Percentiles rank a stretch among this genome's conserved stretches.
phyloP scores from a whole-genome alignment of 306 rosid genomes.

The Rosa multiflora region DNA sequence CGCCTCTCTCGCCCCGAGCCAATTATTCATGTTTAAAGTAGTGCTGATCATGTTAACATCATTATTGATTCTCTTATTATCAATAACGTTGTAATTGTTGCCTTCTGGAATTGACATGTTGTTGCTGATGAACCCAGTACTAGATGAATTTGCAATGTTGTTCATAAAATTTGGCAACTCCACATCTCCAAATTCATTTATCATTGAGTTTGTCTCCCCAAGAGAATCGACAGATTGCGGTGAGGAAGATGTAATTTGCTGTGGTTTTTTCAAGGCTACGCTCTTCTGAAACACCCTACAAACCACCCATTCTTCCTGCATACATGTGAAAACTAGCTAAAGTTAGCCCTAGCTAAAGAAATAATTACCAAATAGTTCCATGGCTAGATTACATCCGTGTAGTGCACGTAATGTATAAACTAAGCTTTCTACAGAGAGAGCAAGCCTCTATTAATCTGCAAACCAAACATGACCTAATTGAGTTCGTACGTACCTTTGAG shows the following conservation, averaged over 20 bases:
- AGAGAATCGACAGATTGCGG: constrained; percentile 57
- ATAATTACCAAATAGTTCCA: neutral
- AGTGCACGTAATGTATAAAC: neutral
- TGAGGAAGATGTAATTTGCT: constrained; percentile 44
- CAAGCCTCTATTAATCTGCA: neutral
- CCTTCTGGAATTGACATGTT: constrained; percentile 33
- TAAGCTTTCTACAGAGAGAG: neutral
- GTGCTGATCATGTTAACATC: constrained; percentile 47
- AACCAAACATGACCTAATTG: neutral
- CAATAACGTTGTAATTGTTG: constrained; percentile 14
- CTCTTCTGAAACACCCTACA: constrained; percentile 89
- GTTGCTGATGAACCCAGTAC: constrained; percentile 24
- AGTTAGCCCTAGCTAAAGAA: neutral
- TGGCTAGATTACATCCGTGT: neutral
- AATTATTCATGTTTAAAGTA: constrained; percentile 44
- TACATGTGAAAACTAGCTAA: neutral
- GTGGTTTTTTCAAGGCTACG: constrained; percentile 53
- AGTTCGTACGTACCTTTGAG: constrained; percentile 41
- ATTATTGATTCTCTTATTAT: neutral
- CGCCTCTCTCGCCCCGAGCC: constrained; percentile 43
- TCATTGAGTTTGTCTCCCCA: constrained; percentile 61
- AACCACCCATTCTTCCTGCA: constrained; percentile 94
- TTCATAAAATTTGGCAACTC: constrained; percentile 54
- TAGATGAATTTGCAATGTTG: constrained; percentile 41
- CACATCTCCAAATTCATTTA: constrained; percentile 66